phyloP scores from a whole-genome alignment of 75 land plant species.

The Selaginella tamariscina region DNA sequence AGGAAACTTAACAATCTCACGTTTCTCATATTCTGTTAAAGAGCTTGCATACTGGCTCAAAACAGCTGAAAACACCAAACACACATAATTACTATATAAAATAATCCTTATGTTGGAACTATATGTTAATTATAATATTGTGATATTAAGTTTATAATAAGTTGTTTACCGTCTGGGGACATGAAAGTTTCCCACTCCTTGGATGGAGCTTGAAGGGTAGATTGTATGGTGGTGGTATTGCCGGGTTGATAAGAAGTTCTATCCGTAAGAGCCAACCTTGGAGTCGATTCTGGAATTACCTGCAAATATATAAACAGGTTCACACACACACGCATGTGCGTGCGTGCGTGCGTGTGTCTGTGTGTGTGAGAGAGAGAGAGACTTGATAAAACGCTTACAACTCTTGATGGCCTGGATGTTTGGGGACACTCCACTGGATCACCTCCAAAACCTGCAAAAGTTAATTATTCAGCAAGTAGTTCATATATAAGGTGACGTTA shows the following conservation, averaged over 20 bases:
- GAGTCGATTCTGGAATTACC: slow-evolving; percentile 14
- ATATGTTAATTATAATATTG: too few species aligned
- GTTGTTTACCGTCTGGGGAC: background rate
- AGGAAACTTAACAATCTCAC: slow-evolving; percentile 20
- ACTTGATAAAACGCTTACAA: slow-evolving; percentile 15
- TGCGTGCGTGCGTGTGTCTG: too few species aligned
- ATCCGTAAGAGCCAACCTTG: slow-evolving; percentile 25
- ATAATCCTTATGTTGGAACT: too few species aligned
- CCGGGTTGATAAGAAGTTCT: slow-evolving; percentile 12
- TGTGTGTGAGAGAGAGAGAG: background rate
- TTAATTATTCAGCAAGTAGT: background rate
- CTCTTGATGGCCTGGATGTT: slow-evolving; percentile 19
- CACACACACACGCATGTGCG: background rate
- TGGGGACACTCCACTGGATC: slow-evolving; percentile 22
- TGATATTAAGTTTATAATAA: background rate
- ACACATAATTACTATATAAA: too few species aligned
- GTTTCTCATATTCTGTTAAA: slow-evolving; percentile 23
- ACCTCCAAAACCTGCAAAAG: slow-evolving; percentile 30
- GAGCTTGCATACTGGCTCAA: slow-evolving; percentile 16
- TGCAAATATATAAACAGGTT: slow-evolving; percentile 12
- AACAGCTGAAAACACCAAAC: slow-evolving; percentile 16
- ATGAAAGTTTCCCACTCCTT: background rate
- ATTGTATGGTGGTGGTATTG: slow-evolving; percentile 2
- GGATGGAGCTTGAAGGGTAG: background rate
- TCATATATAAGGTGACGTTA: too few species aligned